Conservation (phyloP, 495 filamentous ascomycete species). For the Lepraria neglecta region DNA sequence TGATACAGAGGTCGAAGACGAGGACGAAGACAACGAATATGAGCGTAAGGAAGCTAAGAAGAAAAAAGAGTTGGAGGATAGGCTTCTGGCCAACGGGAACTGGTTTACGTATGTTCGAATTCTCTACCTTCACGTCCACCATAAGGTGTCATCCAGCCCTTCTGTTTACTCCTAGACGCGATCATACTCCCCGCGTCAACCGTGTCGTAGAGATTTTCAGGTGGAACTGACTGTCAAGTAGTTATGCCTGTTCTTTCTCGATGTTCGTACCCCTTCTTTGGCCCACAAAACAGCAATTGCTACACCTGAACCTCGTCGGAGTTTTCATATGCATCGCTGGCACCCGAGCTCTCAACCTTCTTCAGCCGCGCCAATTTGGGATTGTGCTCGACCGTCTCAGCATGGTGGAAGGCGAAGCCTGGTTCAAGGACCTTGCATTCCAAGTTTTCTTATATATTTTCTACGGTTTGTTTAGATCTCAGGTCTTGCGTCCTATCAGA, state of each 20-base stretch:
- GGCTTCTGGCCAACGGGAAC: slow-evolving; percentile 54
- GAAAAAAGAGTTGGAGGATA: slow-evolving; percentile 48
- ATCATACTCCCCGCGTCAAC: neutral
- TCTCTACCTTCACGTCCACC: neutral
- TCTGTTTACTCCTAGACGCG: too few species aligned
- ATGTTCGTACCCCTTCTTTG: slow-evolving; percentile 61
- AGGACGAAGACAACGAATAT: slow-evolving; percentile 16
- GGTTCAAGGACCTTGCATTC: slow-evolving; percentile 36
- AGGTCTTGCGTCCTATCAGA: slow-evolving; percentile 44
- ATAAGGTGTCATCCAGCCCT: neutral
- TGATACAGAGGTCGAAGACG: slow-evolving; percentile 23
- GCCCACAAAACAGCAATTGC: slow-evolving; percentile 48
- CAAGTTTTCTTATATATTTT: slow-evolving; percentile 50
- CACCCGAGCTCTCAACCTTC: slow-evolving; percentile 54
- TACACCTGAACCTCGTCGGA: slow-evolving; percentile 52
- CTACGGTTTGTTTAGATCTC: slow-evolving; percentile 50
- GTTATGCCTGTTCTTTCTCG: slow-evolving; percentile 25
- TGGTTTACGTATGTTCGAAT: slow-evolving; percentile 50
- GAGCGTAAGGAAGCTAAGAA: slow-evolving; percentile 38
- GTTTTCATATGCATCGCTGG: slow-evolving; percentile 56
- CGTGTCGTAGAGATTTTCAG: too few species aligned
- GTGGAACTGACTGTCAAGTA: neutral
- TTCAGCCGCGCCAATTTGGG: slow-evolving; percentile 62
- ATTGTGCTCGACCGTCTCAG: slow-evolving; percentile 48
- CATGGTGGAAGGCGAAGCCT: slow-evolving; percentile 32